Conservation (phyloP, 345 rosid species). For the Durio zibethinus region DNA sequence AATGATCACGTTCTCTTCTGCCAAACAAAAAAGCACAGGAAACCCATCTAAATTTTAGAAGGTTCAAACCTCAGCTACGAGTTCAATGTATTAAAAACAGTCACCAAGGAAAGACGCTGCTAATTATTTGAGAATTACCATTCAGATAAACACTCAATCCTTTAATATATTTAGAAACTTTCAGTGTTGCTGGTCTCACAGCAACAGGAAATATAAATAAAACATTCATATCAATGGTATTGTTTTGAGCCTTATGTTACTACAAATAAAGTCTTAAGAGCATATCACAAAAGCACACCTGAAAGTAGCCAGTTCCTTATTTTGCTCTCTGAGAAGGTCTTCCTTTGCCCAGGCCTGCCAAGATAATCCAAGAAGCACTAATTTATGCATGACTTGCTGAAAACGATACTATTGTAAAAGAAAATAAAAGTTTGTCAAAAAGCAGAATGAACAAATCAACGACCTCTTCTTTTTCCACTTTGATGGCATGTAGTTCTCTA, state of each 20-base stretch:
- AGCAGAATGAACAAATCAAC: conserved; percentile 20
- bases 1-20: conserved; percentile 98
- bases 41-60: conserved; percentile 15
- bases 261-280: background rate
- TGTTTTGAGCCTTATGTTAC: background rate
- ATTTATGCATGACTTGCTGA: conserved; percentile 1
- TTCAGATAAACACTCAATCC: background rate
- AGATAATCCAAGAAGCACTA: conserved; percentile 12
- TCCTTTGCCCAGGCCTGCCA: conserved; percentile 96
- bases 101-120: background rate
- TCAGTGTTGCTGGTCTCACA: background rate
- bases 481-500: conserved; percentile 78
- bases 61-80: background rate
- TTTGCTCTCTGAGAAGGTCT: conserved; percentile 84
- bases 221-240: background rate
- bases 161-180: background rate
- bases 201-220: background rate
- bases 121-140: background rate
- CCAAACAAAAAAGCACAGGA: conserved; percentile 15
- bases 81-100: background rate
- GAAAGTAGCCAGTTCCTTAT: conserved; percentile 77
- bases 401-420: background rate
- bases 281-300: conserved; percentile 42
- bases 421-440: background rate
- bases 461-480: conserved; percentile 86